Evolutionary conservation across 1,139 yeast genomes (phyloP).

Genomic region (Lodderomyces oxycetoniae): DNA sequence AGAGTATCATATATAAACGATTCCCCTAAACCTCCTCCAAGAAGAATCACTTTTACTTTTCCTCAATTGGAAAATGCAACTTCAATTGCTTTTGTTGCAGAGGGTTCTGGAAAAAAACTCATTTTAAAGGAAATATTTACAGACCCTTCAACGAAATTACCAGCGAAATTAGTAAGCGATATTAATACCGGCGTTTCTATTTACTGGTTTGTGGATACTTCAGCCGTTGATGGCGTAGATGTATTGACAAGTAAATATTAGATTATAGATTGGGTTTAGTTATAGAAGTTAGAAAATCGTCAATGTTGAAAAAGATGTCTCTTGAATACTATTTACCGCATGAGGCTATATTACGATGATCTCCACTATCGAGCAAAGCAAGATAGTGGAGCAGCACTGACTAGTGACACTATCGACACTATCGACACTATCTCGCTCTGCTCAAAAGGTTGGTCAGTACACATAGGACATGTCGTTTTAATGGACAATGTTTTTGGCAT

Average conservation of each 20-base stretch:
- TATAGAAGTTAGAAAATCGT: too few relatives aligned
- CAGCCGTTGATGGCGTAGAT: constrained; percentile 65
- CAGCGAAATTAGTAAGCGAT: constrained; percentile 68
- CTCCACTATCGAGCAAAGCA: too few relatives aligned
- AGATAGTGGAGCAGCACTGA: too few relatives aligned
- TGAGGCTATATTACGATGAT: too few relatives aligned
- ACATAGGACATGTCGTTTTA: too few relatives aligned
- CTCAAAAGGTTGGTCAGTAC: too few relatives aligned
- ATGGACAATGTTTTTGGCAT: too few relatives aligned
- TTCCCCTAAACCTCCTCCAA: constrained; percentile 76
- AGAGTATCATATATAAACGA: constrained; percentile 46
- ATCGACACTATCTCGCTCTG: too few relatives aligned
- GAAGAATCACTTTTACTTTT: constrained; percentile 68
- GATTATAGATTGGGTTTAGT: constrained; percentile 2
- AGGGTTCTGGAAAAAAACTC: constrained; percentile 80
- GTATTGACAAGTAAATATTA: constrained; percentile 45
- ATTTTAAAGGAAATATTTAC: constrained; percentile 67
- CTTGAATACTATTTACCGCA: too few relatives aligned
- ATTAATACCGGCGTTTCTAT: constrained; percentile 44
- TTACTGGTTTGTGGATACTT: constrained; percentile 76
- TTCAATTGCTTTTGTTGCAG: constrained; percentile 77
- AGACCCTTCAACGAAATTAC: constrained; percentile 48
- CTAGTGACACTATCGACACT: too few relatives aligned
- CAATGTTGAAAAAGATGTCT: too few relatives aligned
- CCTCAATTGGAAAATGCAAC: constrained; percentile 54